Evolutionary conservation across 1,284 basidiomycete genomes (phyloP).

Genomic region (Bondarzewia mesenterica): DNA sequence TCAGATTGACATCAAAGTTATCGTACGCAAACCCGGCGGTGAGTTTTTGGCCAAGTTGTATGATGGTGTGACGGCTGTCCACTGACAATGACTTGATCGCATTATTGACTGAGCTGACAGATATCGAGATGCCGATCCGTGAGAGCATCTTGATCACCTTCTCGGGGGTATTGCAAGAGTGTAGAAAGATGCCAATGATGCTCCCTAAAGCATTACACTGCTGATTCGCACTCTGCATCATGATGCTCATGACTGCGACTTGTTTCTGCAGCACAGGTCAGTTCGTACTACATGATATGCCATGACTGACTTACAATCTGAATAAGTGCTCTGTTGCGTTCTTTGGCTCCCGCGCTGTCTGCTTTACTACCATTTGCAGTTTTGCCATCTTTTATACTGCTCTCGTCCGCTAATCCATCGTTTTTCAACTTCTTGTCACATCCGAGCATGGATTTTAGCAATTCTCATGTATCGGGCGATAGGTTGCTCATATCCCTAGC

Average conservation of each 20-base stretch:
- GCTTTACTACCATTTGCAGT: too few relatives aligned
- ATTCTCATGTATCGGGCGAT: too few relatives aligned
- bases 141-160: constrained; percentile 19
- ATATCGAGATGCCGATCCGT: constrained; percentile 20
- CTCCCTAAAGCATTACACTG: constrained; percentile 20
- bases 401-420: too few relatives aligned
- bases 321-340: too few relatives aligned
- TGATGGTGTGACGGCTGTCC: background rate
- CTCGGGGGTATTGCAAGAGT: constrained; percentile 18
- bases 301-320: too few relatives aligned
- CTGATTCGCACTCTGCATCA: constrained; percentile 21
- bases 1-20: constrained; percentile 27
- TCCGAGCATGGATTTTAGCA: too few relatives aligned
- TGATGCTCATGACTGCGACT: constrained; percentile 19
- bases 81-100: background rate
- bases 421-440: too few relatives aligned
- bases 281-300: too few relatives aligned
- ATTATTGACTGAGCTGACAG: constrained; percentile 12
- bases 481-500: too few relatives aligned
- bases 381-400: too few relatives aligned
- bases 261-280: too few relatives aligned
- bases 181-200: constrained; percentile 20
- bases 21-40: constrained; percentile 15
- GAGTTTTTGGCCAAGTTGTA: background rate
- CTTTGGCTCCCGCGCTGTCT: too few relatives aligned